Conservation (phyloP, 2,329 filamentous ascomycete genomes). For the Stachybotrys elegans region DNA sequence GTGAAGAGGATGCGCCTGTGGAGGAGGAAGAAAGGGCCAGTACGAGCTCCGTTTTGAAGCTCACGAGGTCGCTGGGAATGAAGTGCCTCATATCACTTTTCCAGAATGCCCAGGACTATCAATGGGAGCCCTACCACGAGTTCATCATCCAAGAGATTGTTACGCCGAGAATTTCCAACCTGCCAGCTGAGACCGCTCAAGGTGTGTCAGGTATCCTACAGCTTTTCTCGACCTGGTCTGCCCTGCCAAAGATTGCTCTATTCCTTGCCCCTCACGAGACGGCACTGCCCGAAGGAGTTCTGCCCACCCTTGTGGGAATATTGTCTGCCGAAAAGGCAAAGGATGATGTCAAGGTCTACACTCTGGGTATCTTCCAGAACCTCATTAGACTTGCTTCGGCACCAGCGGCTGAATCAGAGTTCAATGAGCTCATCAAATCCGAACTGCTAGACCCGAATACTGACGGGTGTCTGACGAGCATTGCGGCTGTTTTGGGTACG, state of each 20-base stretch:
- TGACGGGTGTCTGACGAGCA: slow-evolving; percentile 58
- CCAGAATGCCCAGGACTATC: slow-evolving; percentile 61
- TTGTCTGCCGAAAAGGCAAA: slow-evolving; percentile 70
- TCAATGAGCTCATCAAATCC: slow-evolving; percentile 49
- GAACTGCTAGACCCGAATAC: slow-evolving; percentile 53
- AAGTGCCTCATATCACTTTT: slow-evolving; percentile 81
- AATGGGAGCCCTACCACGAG: slow-evolving; percentile 68
- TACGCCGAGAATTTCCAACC: slow-evolving; percentile 68
- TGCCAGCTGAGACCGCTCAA: slow-evolving; percentile 82
- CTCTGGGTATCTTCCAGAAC: slow-evolving; percentile 69
- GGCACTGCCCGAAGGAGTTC: slow-evolving; percentile 52
- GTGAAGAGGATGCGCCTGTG: slow-evolving; percentile 29
- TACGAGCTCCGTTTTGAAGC: slow-evolving; percentile 56
- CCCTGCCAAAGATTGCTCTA: slow-evolving; percentile 57
- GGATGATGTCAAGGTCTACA: slow-evolving; percentile 79
- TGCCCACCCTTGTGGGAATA: slow-evolving; percentile 68
- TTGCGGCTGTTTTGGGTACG: slow-evolving; percentile 61
- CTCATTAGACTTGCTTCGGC: slow-evolving; percentile 57
- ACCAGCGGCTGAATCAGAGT: slow-evolving; percentile 49
- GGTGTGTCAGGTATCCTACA: slow-evolving; percentile 79
- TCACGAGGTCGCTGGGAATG: slow-evolving; percentile 66
- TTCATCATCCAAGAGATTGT: slow-evolving; percentile 71
- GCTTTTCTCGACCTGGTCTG: slow-evolving; percentile 77
- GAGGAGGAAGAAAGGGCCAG: slow-evolving; percentile 39
- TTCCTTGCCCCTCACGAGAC: slow-evolving; percentile 51